Base-by-base conservation (phyloP, 306 rosid genomes). In the Psophocarpus tetragonolobus region DNA sequence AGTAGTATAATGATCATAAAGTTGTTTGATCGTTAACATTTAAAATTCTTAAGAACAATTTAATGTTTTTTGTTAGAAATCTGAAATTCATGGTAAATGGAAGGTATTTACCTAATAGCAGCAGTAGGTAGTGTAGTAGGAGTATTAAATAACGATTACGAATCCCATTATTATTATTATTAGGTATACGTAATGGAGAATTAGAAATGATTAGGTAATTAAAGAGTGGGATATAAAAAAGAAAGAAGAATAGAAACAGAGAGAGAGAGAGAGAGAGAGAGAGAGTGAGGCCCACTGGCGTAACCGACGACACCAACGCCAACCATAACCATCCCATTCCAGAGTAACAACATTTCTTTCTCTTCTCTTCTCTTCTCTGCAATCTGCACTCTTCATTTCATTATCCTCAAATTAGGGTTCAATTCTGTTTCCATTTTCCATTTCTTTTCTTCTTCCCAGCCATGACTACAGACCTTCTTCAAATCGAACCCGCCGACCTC, bases 381-480 rank as follows among this genome's bases (percentile, higher is more conserved):
- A 2, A 4, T 35, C 29, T 8, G 3, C 33, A 32, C 44, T 17
- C 3, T 32, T 8, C 44, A 7, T 15, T 29, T 8, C 47, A 36
- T 9, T 4, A 10, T 23, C 10, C 20, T 50, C 21, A 18, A 20
- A 20, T 50, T 47, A 70, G 45, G 62, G 61, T 41, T 47, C 3
- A 5, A 6, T n/a, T 47, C 3, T n/a, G 6, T 39, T 66, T 39
- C 53, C 14, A 11, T 12, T 15, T 6, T 17, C 9, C 8, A 23
- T 9, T 60, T 13, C 68, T 62, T n/a, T 27, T n/a, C n/a, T n/a
- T n/a, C n/a, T n/a, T n/a, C 18, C 77, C 70, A 85, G 20, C 66
- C 82, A 91, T 85, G 96, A 39, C 84, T 75, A 79, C 88, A 0
- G 97, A 95, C 79, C 91, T 95, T 85, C 87, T 95, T 76, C 96